These are phyloP conservation scores for Orobanche coerulescens DNA, from an alignment of 257 asterid species.

Conservation along the genomic window DNA sequence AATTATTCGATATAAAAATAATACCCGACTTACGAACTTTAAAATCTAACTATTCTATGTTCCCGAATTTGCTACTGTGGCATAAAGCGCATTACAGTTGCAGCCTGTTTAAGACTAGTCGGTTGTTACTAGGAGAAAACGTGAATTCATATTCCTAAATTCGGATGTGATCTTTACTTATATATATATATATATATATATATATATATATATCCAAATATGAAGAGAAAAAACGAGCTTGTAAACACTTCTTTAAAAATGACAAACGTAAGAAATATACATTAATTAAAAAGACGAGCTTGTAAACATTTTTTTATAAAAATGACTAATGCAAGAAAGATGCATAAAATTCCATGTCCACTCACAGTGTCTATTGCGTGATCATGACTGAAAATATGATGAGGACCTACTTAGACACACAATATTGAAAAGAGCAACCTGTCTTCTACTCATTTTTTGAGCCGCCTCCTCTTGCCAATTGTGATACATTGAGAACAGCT, in stretches of 20 bases:
- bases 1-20: background rate
- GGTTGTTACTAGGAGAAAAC: background rate
- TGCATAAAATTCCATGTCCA: conserved; percentile 2
- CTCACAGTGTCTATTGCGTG: background rate
- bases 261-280: background rate
- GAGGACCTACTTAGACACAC: background rate
- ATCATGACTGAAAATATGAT: background rate
- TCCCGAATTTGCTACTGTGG: background rate
- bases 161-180: background rate
- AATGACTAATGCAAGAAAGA: background rate
- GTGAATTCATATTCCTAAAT: background rate
- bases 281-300: background rate
- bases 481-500: conserved; percentile 74
- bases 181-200: conserved; percentile 3
- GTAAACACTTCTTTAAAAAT: background rate
- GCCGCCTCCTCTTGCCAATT: conserved; percentile 81
- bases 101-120: conserved; percentile 10
- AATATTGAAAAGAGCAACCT: conserved; percentile 39
- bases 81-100: background rate
- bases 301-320: background rate
- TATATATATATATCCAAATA: conserved; percentile 1
- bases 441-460: conserved; percentile 53
- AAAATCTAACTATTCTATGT: background rate
- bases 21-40: background rate
- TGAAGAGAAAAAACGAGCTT: background rate